Evolutionary conservation across 257 asterid species (phyloP).

Genomic region (Cordia subcordata): DNA sequence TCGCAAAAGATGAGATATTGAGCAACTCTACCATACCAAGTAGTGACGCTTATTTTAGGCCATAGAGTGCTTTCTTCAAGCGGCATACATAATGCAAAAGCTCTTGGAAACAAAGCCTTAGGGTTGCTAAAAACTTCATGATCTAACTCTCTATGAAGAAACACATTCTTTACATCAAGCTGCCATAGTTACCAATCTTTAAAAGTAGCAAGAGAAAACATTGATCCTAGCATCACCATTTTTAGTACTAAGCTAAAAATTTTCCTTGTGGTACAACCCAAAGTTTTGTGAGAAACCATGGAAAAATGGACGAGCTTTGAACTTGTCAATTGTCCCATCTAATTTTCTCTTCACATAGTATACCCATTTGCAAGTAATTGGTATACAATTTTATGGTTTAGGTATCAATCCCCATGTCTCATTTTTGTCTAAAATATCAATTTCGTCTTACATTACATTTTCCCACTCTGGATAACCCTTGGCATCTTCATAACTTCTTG

Average conservation of each 20-base stretch:
- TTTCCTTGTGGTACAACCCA: conserved; percentile 13
- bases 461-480: conserved; percentile 4
- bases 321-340: not conserved
- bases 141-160: conserved; percentile 8
- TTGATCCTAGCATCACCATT: conserved; percentile 1
- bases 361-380: conserved; percentile 17
- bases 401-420: conserved; percentile 1
- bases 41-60: conserved; percentile 20
- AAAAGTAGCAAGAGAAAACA: not conserved
- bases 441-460: conserved; percentile 7
- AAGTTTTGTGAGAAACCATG: conserved; percentile 14
- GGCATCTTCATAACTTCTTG: conserved; percentile 9
- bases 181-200: conserved; percentile 12
- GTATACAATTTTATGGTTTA: not conserved
- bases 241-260: conserved; percentile 10
- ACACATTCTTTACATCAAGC: conserved; percentile 1
- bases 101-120: not conserved
- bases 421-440: conserved; percentile 8
- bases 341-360: conserved; percentile 4
- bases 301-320: conserved; percentile 6
- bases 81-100: conserved; percentile 7
- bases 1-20: conserved; percentile 16
- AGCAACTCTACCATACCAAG: conserved; percentile 14
- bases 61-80: conserved; percentile 16
- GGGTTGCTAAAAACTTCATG: conserved; percentile 3